Conservation (phyloP, 768 basidiomycete species). For the Auriscalpium orientale region DNA sequence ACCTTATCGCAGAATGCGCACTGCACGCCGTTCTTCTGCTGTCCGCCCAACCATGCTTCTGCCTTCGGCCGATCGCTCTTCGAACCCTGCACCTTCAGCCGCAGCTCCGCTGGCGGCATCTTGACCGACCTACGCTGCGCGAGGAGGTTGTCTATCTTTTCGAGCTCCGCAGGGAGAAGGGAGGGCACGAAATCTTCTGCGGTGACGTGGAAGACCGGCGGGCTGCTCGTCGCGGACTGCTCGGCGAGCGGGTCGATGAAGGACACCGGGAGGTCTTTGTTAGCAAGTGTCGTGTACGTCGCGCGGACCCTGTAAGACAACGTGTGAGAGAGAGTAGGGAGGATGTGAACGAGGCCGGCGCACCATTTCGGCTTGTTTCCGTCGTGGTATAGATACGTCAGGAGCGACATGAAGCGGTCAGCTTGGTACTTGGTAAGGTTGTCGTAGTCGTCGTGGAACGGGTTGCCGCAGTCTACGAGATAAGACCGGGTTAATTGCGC, state of each 20-base stretch:
- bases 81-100: slow-evolving; percentile 14
- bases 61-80: slow-evolving; percentile 16
- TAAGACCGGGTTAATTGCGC: background rate
- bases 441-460: slow-evolving; percentile 20
- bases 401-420: slow-evolving; percentile 25
- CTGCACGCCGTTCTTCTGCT: slow-evolving; percentile 15
- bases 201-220: slow-evolving; percentile 19
- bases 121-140: slow-evolving; percentile 7
- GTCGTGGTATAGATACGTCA: slow-evolving; percentile 21
- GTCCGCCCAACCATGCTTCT: slow-evolving; percentile 3
- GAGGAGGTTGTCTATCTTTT: slow-evolving; percentile 23
- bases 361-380: slow-evolving; percentile 14
- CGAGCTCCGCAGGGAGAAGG: slow-evolving; percentile 19
- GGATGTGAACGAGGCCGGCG: background rate
- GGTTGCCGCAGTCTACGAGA: background rate
- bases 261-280: background rate
- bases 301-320: slow-evolving; percentile 15
- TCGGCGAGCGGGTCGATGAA: background rate
- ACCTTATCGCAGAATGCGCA: slow-evolving; percentile 18
- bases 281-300: slow-evolving; percentile 20
- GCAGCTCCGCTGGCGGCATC: slow-evolving; percentile 9
- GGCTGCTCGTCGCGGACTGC: slow-evolving; percentile 11
- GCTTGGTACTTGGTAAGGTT: slow-evolving; percentile 26
- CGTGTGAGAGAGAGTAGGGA: background rate
- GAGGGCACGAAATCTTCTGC: slow-evolving; percentile 20